Conservation (phyloP, 306 rosid genomes). For the Elaeagnus macrophylla region DNA sequence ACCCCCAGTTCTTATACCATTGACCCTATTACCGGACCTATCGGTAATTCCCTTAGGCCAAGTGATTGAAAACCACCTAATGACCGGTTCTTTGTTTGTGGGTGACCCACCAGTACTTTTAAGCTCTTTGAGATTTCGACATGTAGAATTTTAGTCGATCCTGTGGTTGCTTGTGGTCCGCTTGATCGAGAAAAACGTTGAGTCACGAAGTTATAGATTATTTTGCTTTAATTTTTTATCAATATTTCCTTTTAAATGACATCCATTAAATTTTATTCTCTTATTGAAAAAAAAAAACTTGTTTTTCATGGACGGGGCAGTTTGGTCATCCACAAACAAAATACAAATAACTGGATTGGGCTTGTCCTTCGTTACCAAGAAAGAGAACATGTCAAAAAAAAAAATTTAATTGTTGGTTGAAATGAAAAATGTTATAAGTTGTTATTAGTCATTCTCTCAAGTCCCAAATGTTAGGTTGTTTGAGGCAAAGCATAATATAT, state of each 20-base stretch:
- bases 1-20: conserved; percentile 73
- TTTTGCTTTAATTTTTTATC: not conserved
- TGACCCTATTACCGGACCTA: conserved; percentile 55
- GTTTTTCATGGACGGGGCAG: not conserved
- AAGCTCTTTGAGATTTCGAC: conserved; percentile 27
- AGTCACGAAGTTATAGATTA: conserved; percentile 26
- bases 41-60: conserved; percentile 34
- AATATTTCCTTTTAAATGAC: not conserved
- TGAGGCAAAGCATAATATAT: no score
- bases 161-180: conserved; percentile 51
- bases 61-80: conserved; percentile 40
- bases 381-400: no score
- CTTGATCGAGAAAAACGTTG: conserved; percentile 66
- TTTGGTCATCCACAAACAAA: conserved; percentile 20
- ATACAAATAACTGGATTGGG: not conserved
- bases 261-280: conserved; percentile 1
- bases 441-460: no score
- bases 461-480: no score
- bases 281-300: no score
- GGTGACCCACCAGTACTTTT: conserved; percentile 30
- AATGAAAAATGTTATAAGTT: no score
- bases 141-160: conserved; percentile 22
- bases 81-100: conserved; percentile 67
- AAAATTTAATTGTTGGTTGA: no score
- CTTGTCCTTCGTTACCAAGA: no score